Evolutionary conservation across 441 rosid species (phyloP), one percentile per base, ranked within the genome.

Genomic region (Adansonia grandidieri): DNA sequence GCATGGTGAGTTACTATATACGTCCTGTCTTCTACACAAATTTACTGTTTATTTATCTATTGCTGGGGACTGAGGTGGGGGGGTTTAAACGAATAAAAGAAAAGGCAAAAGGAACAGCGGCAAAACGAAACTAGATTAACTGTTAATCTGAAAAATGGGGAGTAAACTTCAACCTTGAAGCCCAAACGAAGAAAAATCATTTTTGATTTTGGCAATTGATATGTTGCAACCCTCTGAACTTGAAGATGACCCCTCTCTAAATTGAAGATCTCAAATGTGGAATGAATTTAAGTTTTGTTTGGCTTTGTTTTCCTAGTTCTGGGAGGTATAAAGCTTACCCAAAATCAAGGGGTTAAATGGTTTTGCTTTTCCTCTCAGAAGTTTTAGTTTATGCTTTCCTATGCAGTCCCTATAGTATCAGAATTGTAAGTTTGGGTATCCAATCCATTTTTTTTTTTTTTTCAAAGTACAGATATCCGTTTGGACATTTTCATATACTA

Each of bases 1-100:
- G 91, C 99, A 96, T 64, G 99, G 98, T 96, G 89, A 86, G 50
- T 65, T 44, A 20, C 65, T 8, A 40, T 40, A 19, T 9, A 56
- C 17, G 9, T 28, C 19, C 84, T 10, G 32, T n/a, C 14, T 50
- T 28, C 58, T 67, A 9, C 13, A 9, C 50, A n/a, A 4, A 9
- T 40, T 9, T 66, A 40, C 70, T 40, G 40, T 40, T n/a, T 22
- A 40, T 60, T 60, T 40, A 40, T n/a, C 50, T n/a, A 4, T 65
- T n/a, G 1, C 45, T 65, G 14, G 22, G 28, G 63, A 20, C 64
- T 3, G 15, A 22, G 64, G 64, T 3, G 14, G 64, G 32, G 32
- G 6, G 37, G 0, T 20, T n/a, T 54, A 54, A 66, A n/a, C 58
- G 42, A 37, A 4, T 37, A 54, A 54, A 54, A 65, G 66, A 14